Conservation (phyloP, 2,329 filamentous ascomycete species). For the Pseudodiploospora longispora region DNA sequence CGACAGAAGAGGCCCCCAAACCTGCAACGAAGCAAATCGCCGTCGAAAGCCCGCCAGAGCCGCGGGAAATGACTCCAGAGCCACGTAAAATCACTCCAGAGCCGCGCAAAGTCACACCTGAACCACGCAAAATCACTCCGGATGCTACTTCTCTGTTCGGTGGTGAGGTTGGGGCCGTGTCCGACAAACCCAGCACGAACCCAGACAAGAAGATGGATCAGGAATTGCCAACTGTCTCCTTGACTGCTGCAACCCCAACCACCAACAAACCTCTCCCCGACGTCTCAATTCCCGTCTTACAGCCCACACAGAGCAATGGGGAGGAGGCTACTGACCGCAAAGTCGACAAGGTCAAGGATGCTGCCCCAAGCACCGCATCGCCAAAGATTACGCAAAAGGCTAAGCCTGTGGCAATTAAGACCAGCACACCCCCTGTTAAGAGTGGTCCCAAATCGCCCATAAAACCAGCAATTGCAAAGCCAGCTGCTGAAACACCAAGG, state of each 20-base stretch:
- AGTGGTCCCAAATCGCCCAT: conserved; percentile 11
- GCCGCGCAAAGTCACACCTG: too few species aligned
- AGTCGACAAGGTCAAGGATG: not conserved
- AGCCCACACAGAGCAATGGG: not conserved
- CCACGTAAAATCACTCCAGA: too few species aligned
- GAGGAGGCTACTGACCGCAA: not conserved
- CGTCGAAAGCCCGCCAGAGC: conserved; percentile 21
- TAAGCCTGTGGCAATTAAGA: conserved; percentile 12
- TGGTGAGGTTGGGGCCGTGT: conserved; percentile 14
- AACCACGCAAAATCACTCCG: too few species aligned
- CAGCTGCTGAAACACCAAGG: conserved; percentile 16
- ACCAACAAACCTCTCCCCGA: not conserved
- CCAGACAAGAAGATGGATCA: conserved; percentile 33
- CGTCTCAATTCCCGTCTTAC: too few species aligned
- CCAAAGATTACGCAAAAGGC: conserved; percentile 8
- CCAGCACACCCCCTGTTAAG: conserved; percentile 17
- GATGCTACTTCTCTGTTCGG: not conserved
- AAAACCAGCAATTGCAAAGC: conserved; percentile 16
- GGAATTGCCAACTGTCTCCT: conserved; percentile 26
- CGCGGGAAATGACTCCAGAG: too few species aligned
- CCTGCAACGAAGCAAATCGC: conserved; percentile 11
- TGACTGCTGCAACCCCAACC: conserved; percentile 22
- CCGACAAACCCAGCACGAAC: conserved; percentile 28
- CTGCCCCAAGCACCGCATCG: not conserved
- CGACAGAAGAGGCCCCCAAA: conserved; percentile 16